Evolutionary conservation across 2,329 filamentous ascomycete genomes (phyloP), one percentile per base, ranked within the genome.

Genomic region (Neopestalotiopsis clavispora): DNA sequence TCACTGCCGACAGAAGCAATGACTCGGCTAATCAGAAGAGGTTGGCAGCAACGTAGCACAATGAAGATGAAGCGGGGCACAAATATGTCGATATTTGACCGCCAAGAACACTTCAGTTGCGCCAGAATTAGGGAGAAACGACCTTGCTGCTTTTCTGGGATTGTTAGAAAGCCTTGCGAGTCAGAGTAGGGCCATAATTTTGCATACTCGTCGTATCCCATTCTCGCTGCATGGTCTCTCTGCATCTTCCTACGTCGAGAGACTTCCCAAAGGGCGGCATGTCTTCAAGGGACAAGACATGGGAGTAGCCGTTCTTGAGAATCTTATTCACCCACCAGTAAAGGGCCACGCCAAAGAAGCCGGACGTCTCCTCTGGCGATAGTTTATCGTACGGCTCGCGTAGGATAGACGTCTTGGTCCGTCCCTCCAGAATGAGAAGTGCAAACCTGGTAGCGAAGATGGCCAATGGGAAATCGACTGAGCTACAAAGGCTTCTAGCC

Each of bases 361-460:
- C 57, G 32, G 57, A 30, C 20, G 28, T 60, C 57, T 60, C 57
- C 32, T 60, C 57, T 30, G 57, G 57, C 14, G 57, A 30, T 23
- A 60, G 32, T 30, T 34, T 30, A 30, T 60, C 28, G 57, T 13
- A 60, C 12, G 57, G 57, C 57, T 60, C 57, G 23, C 57, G 57
- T 34, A 60, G 57, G 23, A 60, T 60, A 32, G 57, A 34, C 32
- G 57, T 32, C 32, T 60, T 60, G 57, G 23, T 34, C 57, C 32
- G 57, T 20, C 57, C 57, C 32, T 60, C 57, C 3, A 60, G 32
- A n/a, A 60, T 34, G 28, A 60, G 57, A 6, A 60, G 57, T 4
- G 32, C 57, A 34, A 60, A 60, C 57, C 32, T 60, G 28, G 57
- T 20, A 30, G 57, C 13, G 57, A 60, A 60, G 57, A 60, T 60